Conservation (phyloP, 768 basidiomycete genomes). For the Suillus hirtellus region DNA sequence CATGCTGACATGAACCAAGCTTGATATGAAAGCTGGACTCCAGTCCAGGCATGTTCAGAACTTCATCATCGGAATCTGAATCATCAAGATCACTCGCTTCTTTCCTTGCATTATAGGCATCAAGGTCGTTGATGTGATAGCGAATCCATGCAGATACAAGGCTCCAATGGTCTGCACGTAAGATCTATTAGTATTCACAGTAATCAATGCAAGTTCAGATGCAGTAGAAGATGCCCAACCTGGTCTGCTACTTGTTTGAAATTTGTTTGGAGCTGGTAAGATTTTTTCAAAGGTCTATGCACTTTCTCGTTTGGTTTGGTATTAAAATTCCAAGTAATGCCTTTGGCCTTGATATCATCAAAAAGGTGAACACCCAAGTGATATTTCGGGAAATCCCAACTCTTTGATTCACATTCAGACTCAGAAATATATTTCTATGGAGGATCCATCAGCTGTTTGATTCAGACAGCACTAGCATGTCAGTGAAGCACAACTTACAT, state of each 20-base stretch:
- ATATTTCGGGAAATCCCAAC: constrained; percentile 35
- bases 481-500: constrained; percentile 17
- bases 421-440: too few species aligned
- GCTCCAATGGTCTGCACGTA: constrained; percentile 30
- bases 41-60: too few species aligned
- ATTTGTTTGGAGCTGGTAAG: too few species aligned
- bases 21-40: too few species aligned
- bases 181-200: neutral
- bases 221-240: too few species aligned
- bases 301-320: constrained; percentile 35
- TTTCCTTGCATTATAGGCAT: constrained; percentile 29
- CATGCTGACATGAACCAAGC: too few species aligned
- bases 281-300: constrained; percentile 15
- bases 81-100: constrained; percentile 14
- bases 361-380: constrained; percentile 35
- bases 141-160: constrained; percentile 29
- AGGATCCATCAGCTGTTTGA: too few species aligned
- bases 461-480: neutral
- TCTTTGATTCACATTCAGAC: constrained; percentile 16
- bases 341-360: constrained; percentile 33
- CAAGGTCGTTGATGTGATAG: constrained; percentile 29
- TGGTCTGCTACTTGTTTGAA: too few species aligned
- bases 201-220: too few species aligned
- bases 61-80: too few species aligned
- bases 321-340: constrained; percentile 31